Percentiles rank a stretch among this genome's conserved stretches.
These are phyloP conservation scores for Rhodotorula sp. DNA, from an alignment of 1,284 basidiomycete genomes.

Conservation along the genomic window DNA sequence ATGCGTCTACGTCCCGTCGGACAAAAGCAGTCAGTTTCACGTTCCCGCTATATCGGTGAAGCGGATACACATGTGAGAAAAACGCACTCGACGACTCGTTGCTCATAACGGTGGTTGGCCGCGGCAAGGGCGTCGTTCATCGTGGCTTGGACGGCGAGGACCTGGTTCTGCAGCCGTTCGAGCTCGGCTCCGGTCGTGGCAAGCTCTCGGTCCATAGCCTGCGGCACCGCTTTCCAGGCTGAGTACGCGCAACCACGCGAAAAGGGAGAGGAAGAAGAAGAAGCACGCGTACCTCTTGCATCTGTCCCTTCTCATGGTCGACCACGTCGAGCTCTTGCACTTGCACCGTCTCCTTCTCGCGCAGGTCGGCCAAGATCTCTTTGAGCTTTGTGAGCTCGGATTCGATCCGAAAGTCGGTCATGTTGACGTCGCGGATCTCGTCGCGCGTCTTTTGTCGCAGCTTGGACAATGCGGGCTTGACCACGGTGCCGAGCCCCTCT, in stretches of 20 bases:
- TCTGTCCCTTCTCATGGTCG: slow-evolving; percentile 35
- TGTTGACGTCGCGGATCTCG: slow-evolving; percentile 16
- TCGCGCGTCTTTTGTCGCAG: slow-evolving; percentile 32
- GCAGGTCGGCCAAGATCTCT: slow-evolving; percentile 37
- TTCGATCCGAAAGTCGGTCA: slow-evolving; percentile 23
- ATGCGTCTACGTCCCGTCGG: slow-evolving; percentile 7
- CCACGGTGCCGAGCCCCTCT: slow-evolving; percentile 37
- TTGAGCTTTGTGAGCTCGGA: slow-evolving; percentile 29
- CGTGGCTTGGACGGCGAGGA: slow-evolving; percentile 25
- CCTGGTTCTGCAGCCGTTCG: slow-evolving; percentile 28
- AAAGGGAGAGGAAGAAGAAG: not conserved
- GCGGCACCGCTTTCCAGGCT: too few relatives aligned
- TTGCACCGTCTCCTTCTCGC: slow-evolving; percentile 25
- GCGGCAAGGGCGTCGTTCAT: slow-evolving; percentile 21
- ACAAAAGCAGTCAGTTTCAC: too few relatives aligned
- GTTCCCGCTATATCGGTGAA: not conserved
- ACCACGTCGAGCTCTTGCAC: slow-evolving; percentile 38
- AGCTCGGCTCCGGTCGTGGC: slow-evolving; percentile 30
- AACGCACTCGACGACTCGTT: slow-evolving; percentile 33
- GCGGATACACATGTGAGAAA: too few relatives aligned
- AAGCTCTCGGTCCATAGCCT: slow-evolving; percentile 33
- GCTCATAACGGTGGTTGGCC: slow-evolving; percentile 34
- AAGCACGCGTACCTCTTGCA: slow-evolving; percentile 40
- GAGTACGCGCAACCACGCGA: not conserved
- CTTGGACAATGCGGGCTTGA: slow-evolving; percentile 42